Evolutionary conservation across 2,329 filamentous ascomycete genomes (phyloP).

Genomic region (Penicillium sp.): DNA sequence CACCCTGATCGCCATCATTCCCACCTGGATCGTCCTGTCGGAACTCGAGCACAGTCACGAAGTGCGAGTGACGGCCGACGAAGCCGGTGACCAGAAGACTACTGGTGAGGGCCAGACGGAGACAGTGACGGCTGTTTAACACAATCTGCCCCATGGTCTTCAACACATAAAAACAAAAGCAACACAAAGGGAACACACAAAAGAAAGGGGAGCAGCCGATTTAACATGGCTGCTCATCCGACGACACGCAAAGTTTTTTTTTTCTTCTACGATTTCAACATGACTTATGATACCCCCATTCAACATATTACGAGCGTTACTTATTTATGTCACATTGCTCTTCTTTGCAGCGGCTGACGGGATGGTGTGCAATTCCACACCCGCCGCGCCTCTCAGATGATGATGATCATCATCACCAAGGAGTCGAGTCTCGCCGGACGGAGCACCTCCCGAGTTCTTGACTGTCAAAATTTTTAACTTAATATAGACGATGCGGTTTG

Average conservation of each 20-base stretch:
- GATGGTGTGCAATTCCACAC: too few species aligned
- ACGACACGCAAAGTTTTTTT: background rate
- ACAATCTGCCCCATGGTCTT: too few species aligned
- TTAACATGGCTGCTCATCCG: background rate
- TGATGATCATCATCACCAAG: too few species aligned
- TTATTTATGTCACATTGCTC: background rate
- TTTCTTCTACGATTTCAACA: conserved; percentile 1
- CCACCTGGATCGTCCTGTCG: conserved; percentile 21
- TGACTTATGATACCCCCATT: conserved; percentile 1
- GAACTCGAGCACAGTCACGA: conserved; percentile 21
- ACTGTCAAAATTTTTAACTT: too few species aligned
- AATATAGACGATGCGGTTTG: too few species aligned
- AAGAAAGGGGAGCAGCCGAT: background rate
- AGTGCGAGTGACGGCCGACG: conserved; percentile 15
- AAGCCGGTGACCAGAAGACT: conserved; percentile 6
- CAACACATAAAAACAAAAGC: too few species aligned
- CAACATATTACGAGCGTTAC: background rate
- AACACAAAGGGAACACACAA: too few species aligned
- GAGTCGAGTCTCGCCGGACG: background rate
- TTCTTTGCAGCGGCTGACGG: too few species aligned
- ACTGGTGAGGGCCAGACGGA: background rate
- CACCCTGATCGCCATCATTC: conserved; percentile 16
- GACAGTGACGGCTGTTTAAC: background rate
- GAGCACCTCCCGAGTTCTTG: background rate
- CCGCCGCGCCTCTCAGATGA: too few species aligned